Base-by-base conservation (phyloP, 352 stramenopile species). In the Pythium graminicola region DNA sequence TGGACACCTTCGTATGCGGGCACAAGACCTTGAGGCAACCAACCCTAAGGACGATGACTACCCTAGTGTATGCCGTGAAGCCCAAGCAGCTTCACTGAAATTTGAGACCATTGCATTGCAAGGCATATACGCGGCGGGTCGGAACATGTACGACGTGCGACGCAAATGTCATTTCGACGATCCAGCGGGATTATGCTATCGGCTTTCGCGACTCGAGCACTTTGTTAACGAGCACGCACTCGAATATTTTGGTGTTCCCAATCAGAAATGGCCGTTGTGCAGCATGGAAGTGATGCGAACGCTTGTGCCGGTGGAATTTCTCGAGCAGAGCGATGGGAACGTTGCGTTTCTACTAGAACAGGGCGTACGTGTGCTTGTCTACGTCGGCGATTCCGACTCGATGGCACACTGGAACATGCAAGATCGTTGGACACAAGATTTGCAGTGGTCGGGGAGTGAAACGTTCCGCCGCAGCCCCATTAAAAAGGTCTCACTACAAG, bases 61-160 rank as follows among this genome's bases (percentile, higher is more conserved):
- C 23, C 16, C 16, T 6, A 10, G 32, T 5, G 32, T 62, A 1
- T 86, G 73, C 39, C 31, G 29, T 4, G 50, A 70, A 14, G 69
- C 69, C 1, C 42, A 56, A 2, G 23, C 45, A 7, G 44, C 54
- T 16, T 59, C 66, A 10, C 16, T 32, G 1, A 27, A 54, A 6
- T 64, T 81, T 16, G 42, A 57, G 1, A 29, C 3, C 3, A n/a
- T 67, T 14, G 52, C 62, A 8, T 20, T 50, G 1, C 43, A 43
- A 0, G 51, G 26, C 5, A 56, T 79, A 14, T 50, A 47, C 3
- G 24, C 9, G 3, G 44, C 57, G 13, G 71, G 67, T 8, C 67
- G 66, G 46, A 90, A 93, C 54, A 55, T 74, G 42, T 93, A 90
- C 65, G 77, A 93, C 42, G 47, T 90, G 20, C 76, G 77, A 16